Percentiles rank a stretch among this genome's conserved stretches.
Conservation (phyloP, 2,329 filamentous ascomycete species). For the Phymatotrichopsis omnivora region DNA sequence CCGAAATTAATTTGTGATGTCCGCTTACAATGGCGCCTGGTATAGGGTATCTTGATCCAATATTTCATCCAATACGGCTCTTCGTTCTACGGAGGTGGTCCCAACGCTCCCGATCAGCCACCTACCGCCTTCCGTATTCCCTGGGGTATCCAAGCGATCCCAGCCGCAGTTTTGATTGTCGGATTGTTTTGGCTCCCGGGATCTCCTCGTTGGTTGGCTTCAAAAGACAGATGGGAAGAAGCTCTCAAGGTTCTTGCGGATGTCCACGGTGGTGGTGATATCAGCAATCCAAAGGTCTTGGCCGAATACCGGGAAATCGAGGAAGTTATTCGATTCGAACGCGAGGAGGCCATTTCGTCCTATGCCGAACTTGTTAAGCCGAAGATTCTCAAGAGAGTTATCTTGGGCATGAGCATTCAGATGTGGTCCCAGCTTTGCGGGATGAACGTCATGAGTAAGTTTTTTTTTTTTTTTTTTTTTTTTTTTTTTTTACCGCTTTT, state of each 20-base stretch:
- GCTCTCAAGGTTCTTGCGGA: conserved; percentile 48
- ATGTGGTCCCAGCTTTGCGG: conserved; percentile 51
- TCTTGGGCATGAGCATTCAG: conserved; percentile 49
- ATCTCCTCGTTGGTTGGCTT: conserved; percentile 60
- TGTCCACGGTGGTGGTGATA: conserved; percentile 49
- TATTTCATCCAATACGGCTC: conserved; percentile 58
- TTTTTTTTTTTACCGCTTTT: background rate
- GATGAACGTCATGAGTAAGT: conserved; percentile 49
- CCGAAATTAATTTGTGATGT: background rate
- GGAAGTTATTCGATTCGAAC: conserved; percentile 46
- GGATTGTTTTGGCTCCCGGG: conserved; percentile 53
- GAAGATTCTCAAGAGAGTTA: conserved; percentile 47
- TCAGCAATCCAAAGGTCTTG: conserved; percentile 49
- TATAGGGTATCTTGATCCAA: conserved; percentile 50
- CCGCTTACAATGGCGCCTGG: background rate
- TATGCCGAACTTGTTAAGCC: conserved; percentile 43
- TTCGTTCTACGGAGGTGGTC: conserved; percentile 45
- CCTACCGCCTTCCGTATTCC: conserved; percentile 50
- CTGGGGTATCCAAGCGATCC: conserved; percentile 52
- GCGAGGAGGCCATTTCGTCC: conserved; percentile 43
- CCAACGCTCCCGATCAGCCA: conserved; percentile 43
- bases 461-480: conserved; percentile 36
- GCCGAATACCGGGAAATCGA: conserved; percentile 54
- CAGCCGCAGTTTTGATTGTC: conserved; percentile 44
- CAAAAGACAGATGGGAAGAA: conserved; percentile 57